Evolutionary conservation across 1,284 basidiomycete genomes (phyloP).

Genomic region (Retiboletus flavoniger): DNA sequence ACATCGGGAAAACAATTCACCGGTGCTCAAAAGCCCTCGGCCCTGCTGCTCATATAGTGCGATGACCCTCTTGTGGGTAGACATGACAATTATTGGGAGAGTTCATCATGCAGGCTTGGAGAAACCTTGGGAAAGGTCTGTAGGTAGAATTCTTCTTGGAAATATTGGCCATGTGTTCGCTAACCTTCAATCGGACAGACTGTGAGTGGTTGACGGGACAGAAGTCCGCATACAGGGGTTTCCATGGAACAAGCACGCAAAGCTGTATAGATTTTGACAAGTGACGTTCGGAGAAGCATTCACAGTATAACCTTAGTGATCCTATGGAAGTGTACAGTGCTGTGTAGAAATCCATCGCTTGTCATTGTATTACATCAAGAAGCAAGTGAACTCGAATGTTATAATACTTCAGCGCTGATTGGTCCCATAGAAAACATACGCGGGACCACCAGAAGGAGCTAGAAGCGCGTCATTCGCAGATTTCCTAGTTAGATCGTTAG

Average conservation of each 20-base stretch:
- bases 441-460: background rate
- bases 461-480: slow-evolving; percentile 9
- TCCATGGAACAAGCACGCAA: slow-evolving; percentile 8
- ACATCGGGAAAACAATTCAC: slow-evolving; percentile 2
- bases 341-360: background rate
- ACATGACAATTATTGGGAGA: background rate
- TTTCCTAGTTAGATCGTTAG: slow-evolving; percentile 11
- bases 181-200: background rate
- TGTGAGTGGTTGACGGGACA: slow-evolving; percentile 2
- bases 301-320: slow-evolving; percentile 8
- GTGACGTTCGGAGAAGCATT: slow-evolving; percentile 3
- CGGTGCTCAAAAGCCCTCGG: background rate
- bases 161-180: slow-evolving; percentile 2
- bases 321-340: background rate
- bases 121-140: slow-evolving; percentile 15
- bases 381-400: slow-evolving; percentile 58
- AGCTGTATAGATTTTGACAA: background rate
- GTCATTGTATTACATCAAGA: slow-evolving; percentile 1
- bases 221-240: slow-evolving; percentile 10
- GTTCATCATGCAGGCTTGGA: background rate
- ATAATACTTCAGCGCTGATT: slow-evolving; percentile 44
- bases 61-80: slow-evolving; percentile 3
- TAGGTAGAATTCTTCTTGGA: background rate
- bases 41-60: background rate
- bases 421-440: slow-evolving; percentile 1